Base-by-base conservation (phyloP, 2,329 filamentous ascomycete genomes). In the Penicillium sp. region DNA sequence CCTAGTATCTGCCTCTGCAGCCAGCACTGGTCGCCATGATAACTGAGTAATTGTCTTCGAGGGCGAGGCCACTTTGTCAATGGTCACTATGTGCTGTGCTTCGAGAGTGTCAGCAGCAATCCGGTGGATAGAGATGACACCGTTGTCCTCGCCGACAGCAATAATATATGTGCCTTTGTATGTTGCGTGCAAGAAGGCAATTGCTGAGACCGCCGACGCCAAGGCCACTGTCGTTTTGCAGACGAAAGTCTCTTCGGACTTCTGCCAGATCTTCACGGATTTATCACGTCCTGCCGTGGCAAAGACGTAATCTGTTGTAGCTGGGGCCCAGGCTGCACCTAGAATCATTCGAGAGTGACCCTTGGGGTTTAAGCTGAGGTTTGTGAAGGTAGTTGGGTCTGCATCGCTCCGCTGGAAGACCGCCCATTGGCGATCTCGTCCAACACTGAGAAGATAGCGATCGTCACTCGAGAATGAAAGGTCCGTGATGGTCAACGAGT, bases 271-370 rank as follows among this genome's bases (percentile, higher is more conserved):
- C 63, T 86, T 87, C 33, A 95, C 83, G 24, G 77, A 78, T 72
- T 94, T 97, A 69, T 98, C 93, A 60, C 93, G 78, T 3, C 90
- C 88, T 1, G 90, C 91, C 0, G 93, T 98, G 12, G 86, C 85
- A 68, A 98, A 98, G 26, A 77, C 67, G 5, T 69, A 59, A 8
- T 66, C 63, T 7, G 63, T 62, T 6, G 63, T 51, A 0, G 58
- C 35, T 1, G 85, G 84, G 1, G 85, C 83, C 91, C 93, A 98
- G 2, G 87, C 81, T 1, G 83, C 86, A 64, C 89, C 88, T 13
- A 97, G 76, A 40, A 98, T 90, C 89, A 98, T 97, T 52, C 93
- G 77, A 4, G 85, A 78, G 67, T 98, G 93, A 0, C 87, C 91
- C 69, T 95, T 96, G 2, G 82, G 79, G 60, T 95, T 88, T 3